phyloP scores from a whole-genome alignment of 2,329 filamentous ascomycete species.

The Aschersonia sp. region DNA sequence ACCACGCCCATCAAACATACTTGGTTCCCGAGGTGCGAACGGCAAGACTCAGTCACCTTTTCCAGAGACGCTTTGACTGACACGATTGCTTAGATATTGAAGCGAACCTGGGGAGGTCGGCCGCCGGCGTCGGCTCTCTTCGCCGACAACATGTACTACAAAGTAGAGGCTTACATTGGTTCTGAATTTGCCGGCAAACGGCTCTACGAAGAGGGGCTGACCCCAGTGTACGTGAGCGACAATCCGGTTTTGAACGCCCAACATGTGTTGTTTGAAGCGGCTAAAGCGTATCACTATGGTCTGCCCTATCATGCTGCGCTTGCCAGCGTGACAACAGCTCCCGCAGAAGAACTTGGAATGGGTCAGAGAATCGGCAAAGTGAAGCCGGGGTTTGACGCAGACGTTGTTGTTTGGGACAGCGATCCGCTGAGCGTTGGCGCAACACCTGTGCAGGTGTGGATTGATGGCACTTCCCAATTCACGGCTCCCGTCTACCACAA shows the following conservation, averaged over 20 bases:
- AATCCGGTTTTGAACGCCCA: slow-evolving; percentile 58
- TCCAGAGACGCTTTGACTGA: neutral
- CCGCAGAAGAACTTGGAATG: slow-evolving; percentile 42
- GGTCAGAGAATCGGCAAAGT: slow-evolving; percentile 44
- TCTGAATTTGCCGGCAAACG: slow-evolving; percentile 53
- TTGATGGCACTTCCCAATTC: slow-evolving; percentile 42
- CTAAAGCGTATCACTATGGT: slow-evolving; percentile 43
- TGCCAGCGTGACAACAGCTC: slow-evolving; percentile 41
- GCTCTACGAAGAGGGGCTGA: slow-evolving; percentile 49
- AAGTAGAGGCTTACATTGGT: slow-evolving; percentile 48
- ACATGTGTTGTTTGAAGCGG: slow-evolving; percentile 52
- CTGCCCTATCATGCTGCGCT: slow-evolving; percentile 46
- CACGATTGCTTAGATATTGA: slow-evolving; percentile 27
- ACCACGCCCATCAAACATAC: slow-evolving; percentile 54
- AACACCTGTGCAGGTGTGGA: slow-evolving; percentile 46
- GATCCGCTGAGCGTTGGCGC: slow-evolving; percentile 47
- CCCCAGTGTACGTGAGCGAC: slow-evolving; percentile 54
- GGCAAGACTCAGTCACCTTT: neutral
- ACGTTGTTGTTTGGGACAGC: slow-evolving; percentile 47
- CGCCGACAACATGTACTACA: slow-evolving; percentile 61
- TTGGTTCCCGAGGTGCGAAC: slow-evolving; percentile 44
- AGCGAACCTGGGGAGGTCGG: slow-evolving; percentile 37
- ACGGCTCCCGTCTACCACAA: slow-evolving; percentile 36
- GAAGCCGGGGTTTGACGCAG: slow-evolving; percentile 46
- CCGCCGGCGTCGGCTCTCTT: slow-evolving; percentile 48